Evolutionary conservation across 352 stramenopile species (phyloP).

Genomic region (Globisporangium nagaii): DNA sequence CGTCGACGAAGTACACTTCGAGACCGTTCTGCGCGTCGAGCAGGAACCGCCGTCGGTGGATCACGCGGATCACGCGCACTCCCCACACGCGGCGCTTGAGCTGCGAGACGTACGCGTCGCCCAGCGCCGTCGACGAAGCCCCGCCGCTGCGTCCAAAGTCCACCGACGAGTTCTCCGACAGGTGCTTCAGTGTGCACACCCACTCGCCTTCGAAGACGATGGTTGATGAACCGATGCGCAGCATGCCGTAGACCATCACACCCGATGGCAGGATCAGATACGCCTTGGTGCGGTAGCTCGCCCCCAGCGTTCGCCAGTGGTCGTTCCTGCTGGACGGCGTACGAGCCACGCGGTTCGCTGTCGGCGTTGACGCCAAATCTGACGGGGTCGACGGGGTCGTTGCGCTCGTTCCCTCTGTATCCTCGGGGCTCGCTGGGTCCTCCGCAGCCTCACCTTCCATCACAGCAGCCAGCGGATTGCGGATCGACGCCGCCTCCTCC

Average conservation of each 20-base stretch:
- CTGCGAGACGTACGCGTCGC: constrained; percentile 59
- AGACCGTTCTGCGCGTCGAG: constrained; percentile 67
- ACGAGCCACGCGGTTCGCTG: not conserved
- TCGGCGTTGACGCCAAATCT: not conserved
- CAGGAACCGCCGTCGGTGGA: constrained; percentile 71
- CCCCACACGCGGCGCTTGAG: constrained; percentile 73
- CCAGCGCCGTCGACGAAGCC: constrained; percentile 30
- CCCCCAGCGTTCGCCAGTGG: constrained; percentile 60
- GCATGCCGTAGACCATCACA: constrained; percentile 62
- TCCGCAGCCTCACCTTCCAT: constrained; percentile 8
- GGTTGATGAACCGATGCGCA: constrained; percentile 63
- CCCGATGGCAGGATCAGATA: constrained; percentile 74
- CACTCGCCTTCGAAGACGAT: constrained; percentile 82
- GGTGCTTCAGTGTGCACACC: constrained; percentile 57
- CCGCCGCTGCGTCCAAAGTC: not conserved
- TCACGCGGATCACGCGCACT: constrained; percentile 73
- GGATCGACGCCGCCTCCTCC: constrained; percentile 9
- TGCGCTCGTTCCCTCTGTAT: not conserved
- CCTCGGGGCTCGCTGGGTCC: constrained; percentile 9
- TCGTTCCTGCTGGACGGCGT: constrained; percentile 36
- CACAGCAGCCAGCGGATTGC: constrained; percentile 12
- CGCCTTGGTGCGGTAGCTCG: constrained; percentile 66
- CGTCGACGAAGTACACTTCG: constrained; percentile 85
- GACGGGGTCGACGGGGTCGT: not conserved
- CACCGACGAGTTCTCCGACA: constrained; percentile 29